Evolutionary conservation across 1,139 yeast species (phyloP).

Genomic region (Meyerozyma carpophila): DNA sequence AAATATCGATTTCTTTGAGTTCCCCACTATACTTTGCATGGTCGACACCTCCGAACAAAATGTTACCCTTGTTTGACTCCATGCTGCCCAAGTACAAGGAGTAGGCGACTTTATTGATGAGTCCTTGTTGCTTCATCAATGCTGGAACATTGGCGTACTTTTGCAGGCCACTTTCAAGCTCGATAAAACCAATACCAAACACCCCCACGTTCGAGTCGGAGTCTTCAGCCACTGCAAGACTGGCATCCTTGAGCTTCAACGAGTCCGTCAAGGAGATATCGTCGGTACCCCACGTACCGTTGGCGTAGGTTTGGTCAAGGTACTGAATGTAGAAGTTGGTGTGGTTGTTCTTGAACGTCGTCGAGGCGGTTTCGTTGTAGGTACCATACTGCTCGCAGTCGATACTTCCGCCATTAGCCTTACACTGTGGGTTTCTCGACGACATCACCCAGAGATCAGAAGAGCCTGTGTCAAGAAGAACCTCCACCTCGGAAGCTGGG

Average conservation of each 20-base stretch:
- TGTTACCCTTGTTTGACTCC: conserved; percentile 4
- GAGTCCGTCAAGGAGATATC: conserved; percentile 15
- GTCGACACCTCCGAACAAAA: conserved; percentile 11
- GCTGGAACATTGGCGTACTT: conserved; percentile 22
- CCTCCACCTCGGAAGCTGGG: conserved; percentile 44
- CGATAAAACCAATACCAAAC: conserved; percentile 49
- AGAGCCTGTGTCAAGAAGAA: conserved; percentile 64
- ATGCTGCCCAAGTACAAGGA: conserved; percentile 20
- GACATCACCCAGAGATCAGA: conserved; percentile 58
- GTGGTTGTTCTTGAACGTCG: conserved; percentile 40
- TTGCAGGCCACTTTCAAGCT: conserved; percentile 5
- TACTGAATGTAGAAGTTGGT: conserved; percentile 31
- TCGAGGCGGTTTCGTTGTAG: conserved; percentile 41
- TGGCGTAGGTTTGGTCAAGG: conserved; percentile 27
- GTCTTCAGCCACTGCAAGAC: conserved; percentile 52
- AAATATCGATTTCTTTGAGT: conserved; percentile 15
- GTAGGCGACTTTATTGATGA: conserved; percentile 23
- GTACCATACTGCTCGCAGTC: conserved; percentile 42
- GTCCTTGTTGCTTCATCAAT: conserved; percentile 21
- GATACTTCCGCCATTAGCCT: conserved; percentile 14
- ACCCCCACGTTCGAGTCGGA: conserved; percentile 54
- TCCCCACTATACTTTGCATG: conserved; percentile 8
- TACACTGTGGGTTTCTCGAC: conserved; percentile 17
- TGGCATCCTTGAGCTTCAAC: conserved; percentile 31
- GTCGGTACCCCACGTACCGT: conserved; percentile 56